phyloP scores from a whole-genome alignment of 2,329 filamentous ascomycete species.

The Exophiala viscosa region DNA sequence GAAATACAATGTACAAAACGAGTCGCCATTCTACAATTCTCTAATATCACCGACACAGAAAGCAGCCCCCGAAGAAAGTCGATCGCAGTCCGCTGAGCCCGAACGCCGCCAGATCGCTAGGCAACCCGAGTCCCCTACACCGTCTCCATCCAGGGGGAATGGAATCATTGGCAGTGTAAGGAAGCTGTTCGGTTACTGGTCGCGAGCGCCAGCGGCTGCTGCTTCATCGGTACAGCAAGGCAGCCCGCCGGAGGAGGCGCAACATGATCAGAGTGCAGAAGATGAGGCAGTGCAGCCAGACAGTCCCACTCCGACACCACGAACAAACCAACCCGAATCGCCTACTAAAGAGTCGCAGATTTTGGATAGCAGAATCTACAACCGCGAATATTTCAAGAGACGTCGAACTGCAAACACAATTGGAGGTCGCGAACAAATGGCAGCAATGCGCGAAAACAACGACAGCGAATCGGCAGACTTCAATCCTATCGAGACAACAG shows the following conservation, averaged over 20 bases:
- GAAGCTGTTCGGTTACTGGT: slow-evolving; percentile 19
- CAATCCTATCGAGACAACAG: slow-evolving; percentile 11
- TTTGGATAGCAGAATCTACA: slow-evolving; percentile 11
- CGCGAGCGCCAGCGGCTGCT: slow-evolving; percentile 1
- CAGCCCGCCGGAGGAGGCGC: slow-evolving; percentile 2
- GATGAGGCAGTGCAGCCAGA: slow-evolving; percentile 4
- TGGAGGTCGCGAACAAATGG: slow-evolving; percentile 10
- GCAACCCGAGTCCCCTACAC: slow-evolving; percentile 11
- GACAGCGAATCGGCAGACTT: slow-evolving; percentile 7
- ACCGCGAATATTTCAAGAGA: slow-evolving; percentile 18
- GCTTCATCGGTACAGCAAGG: background rate
- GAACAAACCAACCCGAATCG: background rate
- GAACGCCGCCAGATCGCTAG: background rate
- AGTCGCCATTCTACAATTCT: slow-evolving; percentile 15
- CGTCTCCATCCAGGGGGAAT: background rate
- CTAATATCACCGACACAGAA: slow-evolving; percentile 7
- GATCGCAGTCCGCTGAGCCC: too few relatives aligned
- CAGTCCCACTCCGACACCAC: slow-evolving; percentile 10
- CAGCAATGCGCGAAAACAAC: background rate
- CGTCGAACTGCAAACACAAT: slow-evolving; percentile 15
- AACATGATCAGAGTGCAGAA: background rate
- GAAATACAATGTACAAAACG: slow-evolving; percentile 10
- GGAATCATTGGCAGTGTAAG: slow-evolving; percentile 22
- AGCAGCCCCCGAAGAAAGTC: background rate
- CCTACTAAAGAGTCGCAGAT: slow-evolving; percentile 3